Conservation (phyloP, 2,329 filamentous ascomycete genomes). For the Trichoderma hamatum region DNA sequence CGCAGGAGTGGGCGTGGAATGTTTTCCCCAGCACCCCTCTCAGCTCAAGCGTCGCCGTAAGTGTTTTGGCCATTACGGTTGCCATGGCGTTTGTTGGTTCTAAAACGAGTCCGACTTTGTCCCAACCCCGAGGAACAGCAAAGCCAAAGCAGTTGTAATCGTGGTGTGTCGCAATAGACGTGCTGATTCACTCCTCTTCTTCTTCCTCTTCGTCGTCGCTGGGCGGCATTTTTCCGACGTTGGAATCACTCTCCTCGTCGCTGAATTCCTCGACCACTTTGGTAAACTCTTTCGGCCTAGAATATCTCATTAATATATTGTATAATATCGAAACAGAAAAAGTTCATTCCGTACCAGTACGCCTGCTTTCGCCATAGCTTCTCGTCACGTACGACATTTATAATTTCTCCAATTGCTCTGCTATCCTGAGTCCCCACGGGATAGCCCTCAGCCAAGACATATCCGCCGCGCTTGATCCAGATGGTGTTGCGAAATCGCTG, state of each 20-base stretch:
- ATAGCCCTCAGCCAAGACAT: conserved; percentile 76
- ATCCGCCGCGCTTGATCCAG: conserved; percentile 89
- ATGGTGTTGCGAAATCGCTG: conserved; percentile 87
- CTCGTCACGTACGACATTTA: conserved; percentile 91
- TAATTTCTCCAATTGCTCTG: conserved; percentile 83
- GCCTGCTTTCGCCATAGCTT: conserved; percentile 85
- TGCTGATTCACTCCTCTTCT: conserved; percentile 25
- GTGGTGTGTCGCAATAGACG: conserved; percentile 17
- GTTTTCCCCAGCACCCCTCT: conserved; percentile 75
- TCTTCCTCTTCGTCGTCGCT: conserved; percentile 74
- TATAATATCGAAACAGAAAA: not conserved
- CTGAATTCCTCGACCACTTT: conserved; percentile 66
- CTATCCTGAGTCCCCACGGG: conserved; percentile 68
- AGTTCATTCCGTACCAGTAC: conserved; percentile 70
- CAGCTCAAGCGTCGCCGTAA: conserved; percentile 67
- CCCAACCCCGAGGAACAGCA: not conserved
- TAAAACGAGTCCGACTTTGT: conserved; percentile 29
- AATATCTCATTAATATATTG: conserved; percentile 3
- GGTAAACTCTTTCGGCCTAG: conserved; percentile 77
- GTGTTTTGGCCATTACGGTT: conserved; percentile 68
- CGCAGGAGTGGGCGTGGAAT: conserved; percentile 94
- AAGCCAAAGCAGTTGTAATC: conserved; percentile 14
- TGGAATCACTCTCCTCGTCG: conserved; percentile 76
- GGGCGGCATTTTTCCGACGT: conserved; percentile 81
- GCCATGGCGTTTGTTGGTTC: conserved; percentile 63